These are phyloP conservation scores for Aurinia saxatilis DNA, from an alignment of 345 rosid species.

Conservation along the genomic window DNA sequence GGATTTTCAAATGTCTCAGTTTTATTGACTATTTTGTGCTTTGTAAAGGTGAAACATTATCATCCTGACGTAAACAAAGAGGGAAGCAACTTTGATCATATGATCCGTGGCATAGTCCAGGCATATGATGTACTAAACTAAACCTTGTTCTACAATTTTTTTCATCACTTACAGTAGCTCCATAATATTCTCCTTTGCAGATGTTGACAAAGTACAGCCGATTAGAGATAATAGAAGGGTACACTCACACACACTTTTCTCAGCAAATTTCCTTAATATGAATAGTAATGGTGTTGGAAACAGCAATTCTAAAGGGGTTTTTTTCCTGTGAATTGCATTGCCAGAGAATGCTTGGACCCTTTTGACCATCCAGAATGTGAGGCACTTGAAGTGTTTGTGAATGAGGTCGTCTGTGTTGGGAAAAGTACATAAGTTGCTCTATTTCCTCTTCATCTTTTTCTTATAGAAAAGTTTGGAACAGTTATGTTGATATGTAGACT, in stretches of 20 bases:
- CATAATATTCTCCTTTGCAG: slow-evolving; percentile 33
- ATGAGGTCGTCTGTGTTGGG: slow-evolving; percentile 72
- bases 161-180: not conserved
- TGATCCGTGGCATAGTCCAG: slow-evolving; percentile 70
- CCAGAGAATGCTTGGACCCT: slow-evolving; percentile 81
- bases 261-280: not conserved
- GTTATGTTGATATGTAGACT: not conserved
- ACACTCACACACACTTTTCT: not conserved
- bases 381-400: slow-evolving; percentile 75
- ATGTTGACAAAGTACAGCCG: slow-evolving; percentile 49
- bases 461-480: not conserved
- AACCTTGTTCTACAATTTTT: slow-evolving; percentile 4
- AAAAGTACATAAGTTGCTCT: slow-evolving; percentile 40
- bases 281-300: slow-evolving; percentile 2
- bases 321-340: slow-evolving; percentile 1
- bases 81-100: slow-evolving; percentile 38
- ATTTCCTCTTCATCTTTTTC: slow-evolving; percentile 1
- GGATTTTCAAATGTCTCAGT: not conserved
- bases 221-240: slow-evolving; percentile 81
- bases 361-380: slow-evolving; percentile 79
- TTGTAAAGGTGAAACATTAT: slow-evolving; percentile 68
- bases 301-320: too few relatives aligned
- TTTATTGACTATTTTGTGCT: not conserved
- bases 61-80: slow-evolving; percentile 74
- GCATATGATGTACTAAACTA: slow-evolving; percentile 70